Base-by-base conservation (phyloP, 495 filamentous ascomycete genomes). In the Xylaria sp. region DNA sequence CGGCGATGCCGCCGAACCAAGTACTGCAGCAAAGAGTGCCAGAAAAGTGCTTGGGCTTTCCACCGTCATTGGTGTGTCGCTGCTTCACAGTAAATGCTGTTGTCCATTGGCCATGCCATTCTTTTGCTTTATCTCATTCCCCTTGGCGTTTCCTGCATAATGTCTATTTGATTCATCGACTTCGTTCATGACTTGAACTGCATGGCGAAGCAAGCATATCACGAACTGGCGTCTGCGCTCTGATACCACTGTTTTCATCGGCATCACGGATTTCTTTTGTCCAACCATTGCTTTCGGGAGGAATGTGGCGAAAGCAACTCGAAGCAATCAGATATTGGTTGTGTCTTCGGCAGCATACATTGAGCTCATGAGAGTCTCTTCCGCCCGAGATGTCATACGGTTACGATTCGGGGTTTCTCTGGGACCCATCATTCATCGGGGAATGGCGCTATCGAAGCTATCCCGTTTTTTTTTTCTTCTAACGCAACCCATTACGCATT, bases 21-120 rank as follows among this genome's bases (percentile, higher is more conserved):
- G 80, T 99, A 99, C 83, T 99, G 96, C 90, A 97, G 94, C 88
- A 99, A 99, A 82, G 96, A 98, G 77, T 99, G 96, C 83, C 96
- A 99, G 81, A 98, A 99, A 85, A 94, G 93, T 73, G 96, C 96
- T 11, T 99, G 96, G 96, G 93, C 96, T 15, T 97, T 93, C 80
- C 96, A 99, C 77, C 90, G 96, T 55, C 95, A 98, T 82, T 99
- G 96, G 96, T 99, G 96, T 80, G 91, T 93, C 53, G 93, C 93
- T 62, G 92, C 94, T 46, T 79, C 83, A 53, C 81, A 82, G 82
- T 86, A 75, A 81, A 65, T 61, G 79, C 64, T 79, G 74, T 77
- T 43, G 50, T 61, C 58, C 43, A 50, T 43, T 72, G 53, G 57
- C 69, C 53, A 50, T 66, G 40, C 46, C 48, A 24, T 73, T 72